phyloP scores from a whole-genome alignment of 2,329 filamentous ascomycete species.

The Botrytis deweyae region DNA sequence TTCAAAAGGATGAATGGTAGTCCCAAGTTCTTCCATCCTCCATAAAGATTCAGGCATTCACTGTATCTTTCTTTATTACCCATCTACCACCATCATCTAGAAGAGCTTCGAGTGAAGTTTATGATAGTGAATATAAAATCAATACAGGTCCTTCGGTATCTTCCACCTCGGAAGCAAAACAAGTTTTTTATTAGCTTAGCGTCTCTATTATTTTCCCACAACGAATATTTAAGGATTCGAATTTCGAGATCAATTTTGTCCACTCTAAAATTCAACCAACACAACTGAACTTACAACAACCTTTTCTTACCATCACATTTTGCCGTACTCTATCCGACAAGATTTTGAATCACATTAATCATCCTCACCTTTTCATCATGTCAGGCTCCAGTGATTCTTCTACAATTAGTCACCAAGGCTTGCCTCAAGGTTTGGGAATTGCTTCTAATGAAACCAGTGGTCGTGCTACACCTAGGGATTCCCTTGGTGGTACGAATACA shows the following conservation, averaged over 20 bases:
- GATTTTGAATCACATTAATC: background rate
- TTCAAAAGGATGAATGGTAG: background rate
- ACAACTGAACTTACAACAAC: background rate
- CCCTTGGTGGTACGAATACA: background rate
- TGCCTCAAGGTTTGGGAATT: constrained; percentile 6
- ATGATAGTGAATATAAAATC: background rate
- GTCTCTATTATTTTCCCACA: background rate
- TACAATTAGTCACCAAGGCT: background rate
- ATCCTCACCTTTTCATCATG: background rate
- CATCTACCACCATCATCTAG: background rate
- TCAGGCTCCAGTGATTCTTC: background rate
- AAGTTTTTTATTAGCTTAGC: background rate
- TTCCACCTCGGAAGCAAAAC: background rate
- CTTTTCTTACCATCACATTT: background rate
- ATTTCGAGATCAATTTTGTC: background rate
- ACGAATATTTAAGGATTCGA: background rate
- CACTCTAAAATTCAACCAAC: background rate
- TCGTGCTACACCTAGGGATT: background rate
- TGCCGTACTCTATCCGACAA: background rate
- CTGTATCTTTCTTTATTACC: background rate
- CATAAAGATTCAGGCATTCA: background rate
- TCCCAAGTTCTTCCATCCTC: background rate
- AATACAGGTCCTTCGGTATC: background rate
- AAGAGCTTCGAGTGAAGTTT: background rate
- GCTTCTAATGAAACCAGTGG: background rate